A percentile compares a stretch with the other conserved stretches of the same genome.
Conservation (phyloP, 2,329 filamentous ascomycete species). For the Ceratocystis papillata region DNA sequence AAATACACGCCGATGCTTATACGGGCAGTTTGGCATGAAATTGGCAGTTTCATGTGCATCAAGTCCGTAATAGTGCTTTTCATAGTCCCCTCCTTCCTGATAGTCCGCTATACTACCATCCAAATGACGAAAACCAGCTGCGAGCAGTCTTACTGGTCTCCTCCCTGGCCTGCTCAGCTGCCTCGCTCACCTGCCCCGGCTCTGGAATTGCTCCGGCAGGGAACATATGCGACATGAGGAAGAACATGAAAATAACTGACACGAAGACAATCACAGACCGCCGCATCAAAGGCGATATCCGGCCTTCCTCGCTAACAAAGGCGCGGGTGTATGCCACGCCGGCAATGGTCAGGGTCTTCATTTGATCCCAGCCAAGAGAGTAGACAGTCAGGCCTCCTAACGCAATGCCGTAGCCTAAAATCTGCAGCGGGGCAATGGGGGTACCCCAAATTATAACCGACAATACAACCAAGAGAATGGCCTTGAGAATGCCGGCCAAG, state of each 20-base stretch:
- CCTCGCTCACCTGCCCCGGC: slow-evolving; percentile 12
- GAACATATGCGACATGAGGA: slow-evolving; percentile 25
- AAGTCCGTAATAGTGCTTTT: too few species aligned
- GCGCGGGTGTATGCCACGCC: slow-evolving; percentile 24
- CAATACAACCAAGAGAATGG: slow-evolving; percentile 67
- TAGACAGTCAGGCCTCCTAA: slow-evolving; percentile 42
- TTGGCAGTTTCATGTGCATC: too few species aligned
- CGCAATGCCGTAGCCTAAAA: slow-evolving; percentile 67
- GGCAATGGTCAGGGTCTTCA: slow-evolving; percentile 25
- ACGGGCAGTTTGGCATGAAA: too few species aligned
- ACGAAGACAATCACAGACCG: slow-evolving; percentile 26
- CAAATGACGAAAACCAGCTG: slow-evolving; percentile 23
- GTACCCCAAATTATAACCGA: slow-evolving; percentile 72
- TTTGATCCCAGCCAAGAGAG: slow-evolving; percentile 33
- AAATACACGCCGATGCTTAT: background rate
- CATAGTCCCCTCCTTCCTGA: too few species aligned
- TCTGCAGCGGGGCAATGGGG: slow-evolving; percentile 58
- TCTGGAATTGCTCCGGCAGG: slow-evolving; percentile 10
- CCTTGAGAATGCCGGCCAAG: slow-evolving; percentile 76
- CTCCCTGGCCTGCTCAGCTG: slow-evolving; percentile 17
- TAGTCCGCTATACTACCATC: slow-evolving; percentile 13
- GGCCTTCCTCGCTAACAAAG: slow-evolving; percentile 27
- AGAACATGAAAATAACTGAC: slow-evolving; percentile 26
- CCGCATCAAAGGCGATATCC: slow-evolving; percentile 27
- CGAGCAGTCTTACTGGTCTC: slow-evolving; percentile 20